These are phyloP conservation scores for Chalciporus chontae DNA, from an alignment of 768 basidiomycete genomes.

Conservation along the genomic window DNA sequence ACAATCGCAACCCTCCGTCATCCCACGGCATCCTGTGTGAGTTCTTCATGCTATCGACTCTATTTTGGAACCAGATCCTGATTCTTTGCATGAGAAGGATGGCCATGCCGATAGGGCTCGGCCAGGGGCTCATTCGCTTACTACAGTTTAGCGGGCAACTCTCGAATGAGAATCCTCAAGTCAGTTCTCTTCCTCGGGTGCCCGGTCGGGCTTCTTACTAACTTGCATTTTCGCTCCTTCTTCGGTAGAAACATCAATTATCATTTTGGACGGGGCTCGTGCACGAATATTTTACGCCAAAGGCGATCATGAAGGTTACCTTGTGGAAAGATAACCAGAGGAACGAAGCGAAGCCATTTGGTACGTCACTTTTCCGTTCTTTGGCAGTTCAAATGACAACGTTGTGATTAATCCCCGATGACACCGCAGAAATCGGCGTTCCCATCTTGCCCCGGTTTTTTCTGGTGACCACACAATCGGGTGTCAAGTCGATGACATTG, in stretches of 20 bases:
- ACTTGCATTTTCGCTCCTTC: slow-evolving; percentile 1
- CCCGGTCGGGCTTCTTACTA: not conserved
- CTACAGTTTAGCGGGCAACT: slow-evolving; percentile 70
- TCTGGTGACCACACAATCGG: slow-evolving; percentile 79
- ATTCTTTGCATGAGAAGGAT: slow-evolving; percentile 25
- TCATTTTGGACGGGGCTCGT: slow-evolving; percentile 67
- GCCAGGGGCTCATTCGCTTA: slow-evolving; percentile 63
- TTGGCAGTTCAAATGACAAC: slow-evolving; percentile 3
- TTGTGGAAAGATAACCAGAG: slow-evolving; percentile 85
- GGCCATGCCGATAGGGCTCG: slow-evolving; percentile 42
- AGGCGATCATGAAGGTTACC: slow-evolving; percentile 73
- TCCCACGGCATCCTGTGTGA: slow-evolving; percentile 32
- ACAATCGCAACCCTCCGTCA: slow-evolving; percentile 30
- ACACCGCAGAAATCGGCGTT: slow-evolving; percentile 64
- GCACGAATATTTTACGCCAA: slow-evolving; percentile 65
- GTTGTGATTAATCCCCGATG: slow-evolving; percentile 9
- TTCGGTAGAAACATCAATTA: slow-evolving; percentile 54
- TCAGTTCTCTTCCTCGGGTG: slow-evolving; percentile 13
- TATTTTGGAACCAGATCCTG: slow-evolving; percentile 8
- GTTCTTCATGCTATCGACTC: slow-evolving; percentile 7
- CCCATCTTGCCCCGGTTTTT: slow-evolving; percentile 83
- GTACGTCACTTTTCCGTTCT: slow-evolving; percentile 39
- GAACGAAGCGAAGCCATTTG: slow-evolving; percentile 80
- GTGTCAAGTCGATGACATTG: slow-evolving; percentile 81
- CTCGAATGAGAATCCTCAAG: slow-evolving; percentile 50